Evolutionary conservation across 177 flowering plant species (phyloP).

Genomic region (Vitis hybrid): DNA sequence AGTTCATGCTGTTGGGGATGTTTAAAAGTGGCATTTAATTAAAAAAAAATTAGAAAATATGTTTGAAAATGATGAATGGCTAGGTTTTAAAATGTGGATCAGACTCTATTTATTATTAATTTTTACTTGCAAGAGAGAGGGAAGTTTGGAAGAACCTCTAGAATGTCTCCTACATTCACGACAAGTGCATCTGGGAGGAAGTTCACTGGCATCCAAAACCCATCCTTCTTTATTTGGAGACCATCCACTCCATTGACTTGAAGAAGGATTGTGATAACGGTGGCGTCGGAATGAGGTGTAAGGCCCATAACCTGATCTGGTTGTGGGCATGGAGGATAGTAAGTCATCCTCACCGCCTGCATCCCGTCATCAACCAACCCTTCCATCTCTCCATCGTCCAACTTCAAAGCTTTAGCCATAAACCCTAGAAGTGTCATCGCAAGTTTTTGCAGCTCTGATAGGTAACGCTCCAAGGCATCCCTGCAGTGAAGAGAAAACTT

Average conservation of each 20-base stretch:
- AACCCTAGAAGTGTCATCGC: conserved; percentile 20
- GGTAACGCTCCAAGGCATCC: conserved; percentile 32
- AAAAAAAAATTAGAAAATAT: no score
- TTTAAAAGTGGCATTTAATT: no score
- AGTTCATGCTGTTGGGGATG: no score
- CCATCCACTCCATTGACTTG: conserved; percentile 43
- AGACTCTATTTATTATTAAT: no score
- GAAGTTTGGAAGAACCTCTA: conserved; percentile 24
- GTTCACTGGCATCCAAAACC: conserved; percentile 43
- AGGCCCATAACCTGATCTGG: conserved; percentile 42
- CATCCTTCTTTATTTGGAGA: conserved; percentile 39
- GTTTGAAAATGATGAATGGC: no score
- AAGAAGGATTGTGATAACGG: conserved; percentile 38
- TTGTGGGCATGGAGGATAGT: conserved; percentile 51
- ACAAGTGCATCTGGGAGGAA: conserved; percentile 35
- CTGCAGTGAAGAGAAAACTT: conserved; percentile 11
- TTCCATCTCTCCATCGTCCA: conserved; percentile 21
- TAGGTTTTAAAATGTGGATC: no score
- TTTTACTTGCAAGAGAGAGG: no score
- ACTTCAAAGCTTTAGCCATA: conserved; percentile 22
- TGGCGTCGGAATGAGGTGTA: conserved; percentile 42
- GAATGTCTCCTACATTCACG: conserved; percentile 39
- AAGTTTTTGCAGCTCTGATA: conserved; percentile 22
- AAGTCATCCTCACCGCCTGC: conserved; percentile 40
- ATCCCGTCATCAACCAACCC: conserved; percentile 32